Percentiles rank a stretch among this genome's conserved stretches.
These are phyloP conservation scores for Xylaria flabelliformis DNA, from an alignment of 495 filamentous ascomycete species.

Conservation along the genomic window DNA sequence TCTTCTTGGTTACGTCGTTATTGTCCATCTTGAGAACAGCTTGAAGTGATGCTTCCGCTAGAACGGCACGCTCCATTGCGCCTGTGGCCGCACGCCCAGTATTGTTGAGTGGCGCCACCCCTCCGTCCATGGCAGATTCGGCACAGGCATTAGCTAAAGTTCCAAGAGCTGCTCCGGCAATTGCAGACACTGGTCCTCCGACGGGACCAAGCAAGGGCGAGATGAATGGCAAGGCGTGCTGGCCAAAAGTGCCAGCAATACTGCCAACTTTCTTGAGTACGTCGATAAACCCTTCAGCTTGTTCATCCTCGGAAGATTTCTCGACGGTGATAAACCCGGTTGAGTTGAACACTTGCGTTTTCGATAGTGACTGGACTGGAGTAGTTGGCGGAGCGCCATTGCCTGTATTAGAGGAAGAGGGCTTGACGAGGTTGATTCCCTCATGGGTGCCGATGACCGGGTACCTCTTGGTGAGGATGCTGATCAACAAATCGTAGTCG, in stretches of 20 bases:
- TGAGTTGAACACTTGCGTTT: neutral
- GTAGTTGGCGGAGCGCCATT: neutral
- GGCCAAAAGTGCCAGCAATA: neutral
- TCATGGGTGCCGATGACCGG: neutral
- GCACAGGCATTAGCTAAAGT: slow-evolving; percentile 35
- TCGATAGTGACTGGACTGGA: neutral
- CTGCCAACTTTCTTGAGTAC: neutral
- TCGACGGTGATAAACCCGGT: neutral
- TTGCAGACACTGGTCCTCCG: slow-evolving; percentile 35
- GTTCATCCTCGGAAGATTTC: neutral
- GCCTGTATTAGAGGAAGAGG: slow-evolving; percentile 5
- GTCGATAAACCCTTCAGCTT: neutral
- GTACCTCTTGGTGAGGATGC: slow-evolving; percentile 22
- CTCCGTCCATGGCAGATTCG: slow-evolving; percentile 27
- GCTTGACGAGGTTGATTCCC: slow-evolving; percentile 31
- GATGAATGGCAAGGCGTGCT: neutral
- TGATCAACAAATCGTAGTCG: slow-evolving; percentile 38
- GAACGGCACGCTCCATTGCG: slow-evolving; percentile 30
- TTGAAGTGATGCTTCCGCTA: slow-evolving; percentile 37
- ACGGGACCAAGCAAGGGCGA: slow-evolving; percentile 35
- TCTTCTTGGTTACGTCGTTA: slow-evolving; percentile 13
- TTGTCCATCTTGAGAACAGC: slow-evolving; percentile 29
- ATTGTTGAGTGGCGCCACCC: neutral
- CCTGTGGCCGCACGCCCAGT: neutral
- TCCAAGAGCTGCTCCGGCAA: slow-evolving; percentile 33